Conservation (phyloP, 78 protist genomes). For the Anaeramoeba ignava region DNA sequence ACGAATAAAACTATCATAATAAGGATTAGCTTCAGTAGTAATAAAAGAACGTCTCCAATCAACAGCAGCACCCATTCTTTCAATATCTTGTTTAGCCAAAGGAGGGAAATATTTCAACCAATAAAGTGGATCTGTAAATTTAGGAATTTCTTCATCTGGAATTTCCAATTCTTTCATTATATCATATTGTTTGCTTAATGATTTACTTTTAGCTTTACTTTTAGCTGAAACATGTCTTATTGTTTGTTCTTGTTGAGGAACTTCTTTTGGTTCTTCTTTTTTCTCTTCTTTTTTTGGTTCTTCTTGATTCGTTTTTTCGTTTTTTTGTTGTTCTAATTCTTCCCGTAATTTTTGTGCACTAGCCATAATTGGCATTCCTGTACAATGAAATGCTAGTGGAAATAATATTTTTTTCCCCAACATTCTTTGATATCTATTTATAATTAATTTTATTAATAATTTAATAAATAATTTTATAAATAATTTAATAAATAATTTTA, state of each 20-base stretch:
- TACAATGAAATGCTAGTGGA: conserved; percentile 98
- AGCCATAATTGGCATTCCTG: conserved; percentile 99
- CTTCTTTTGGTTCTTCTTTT: not conserved
- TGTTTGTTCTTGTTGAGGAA: not conserved
- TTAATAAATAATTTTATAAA: no score
- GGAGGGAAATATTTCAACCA: conserved; percentile 98
- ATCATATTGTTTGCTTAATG: conserved; percentile 64
- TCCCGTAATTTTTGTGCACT: conserved; percentile 34
- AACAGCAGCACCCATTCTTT: conserved; percentile 58
- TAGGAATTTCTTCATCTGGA: conserved; percentile 76
- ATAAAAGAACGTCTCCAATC: conserved; percentile 98
- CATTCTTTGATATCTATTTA: conserved; percentile 79
- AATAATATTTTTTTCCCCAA: conserved; percentile 81
- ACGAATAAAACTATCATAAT: conserved; percentile 92
- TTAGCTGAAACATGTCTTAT: conserved; percentile 1
- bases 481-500: no score
- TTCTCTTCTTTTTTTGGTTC: not conserved
- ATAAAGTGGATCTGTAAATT: conserved; percentile 76
- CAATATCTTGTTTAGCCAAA: conserved; percentile 70
- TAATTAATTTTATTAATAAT: no score
- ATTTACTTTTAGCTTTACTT: conserved; percentile 73
- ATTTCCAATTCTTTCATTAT: conserved; percentile 76
- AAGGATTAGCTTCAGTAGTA: conserved; percentile 96
- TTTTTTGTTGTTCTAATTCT: conserved; percentile 6
- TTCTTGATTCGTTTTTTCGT: not conserved